These are phyloP conservation scores for Pyrenochaeta sp. DNA, from an alignment of 2,329 filamentous ascomycete genomes.

Conservation along the genomic window DNA sequence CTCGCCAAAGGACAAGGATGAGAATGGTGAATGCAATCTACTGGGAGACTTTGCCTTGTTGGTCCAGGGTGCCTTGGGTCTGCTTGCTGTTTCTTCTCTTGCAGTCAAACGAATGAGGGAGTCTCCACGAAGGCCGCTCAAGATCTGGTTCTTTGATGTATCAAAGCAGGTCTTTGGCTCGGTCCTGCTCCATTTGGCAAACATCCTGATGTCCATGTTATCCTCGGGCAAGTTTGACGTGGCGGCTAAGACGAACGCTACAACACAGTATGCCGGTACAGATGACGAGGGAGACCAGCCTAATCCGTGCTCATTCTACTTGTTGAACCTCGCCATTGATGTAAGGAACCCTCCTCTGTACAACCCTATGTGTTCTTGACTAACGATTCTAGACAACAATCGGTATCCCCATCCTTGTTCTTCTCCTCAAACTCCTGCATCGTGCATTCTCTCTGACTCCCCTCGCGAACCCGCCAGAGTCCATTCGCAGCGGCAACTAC, in stretches of 20 bases:
- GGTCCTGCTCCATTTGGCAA: constrained; percentile 87
- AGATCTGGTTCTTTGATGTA: constrained; percentile 97
- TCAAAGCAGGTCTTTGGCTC: constrained; percentile 98
- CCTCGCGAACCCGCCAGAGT: constrained; percentile 81
- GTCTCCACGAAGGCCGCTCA: constrained; percentile 86
- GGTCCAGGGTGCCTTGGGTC: constrained; percentile 86
- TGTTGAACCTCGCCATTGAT: constrained; percentile 93
- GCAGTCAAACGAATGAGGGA: constrained; percentile 95
- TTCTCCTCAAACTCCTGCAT: constrained; percentile 82
- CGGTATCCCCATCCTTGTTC: constrained; percentile 92
- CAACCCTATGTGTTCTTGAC: background rate
- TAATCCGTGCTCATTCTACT: constrained; percentile 96
- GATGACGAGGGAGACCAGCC: constrained; percentile 61
- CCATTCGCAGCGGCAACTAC: constrained; percentile 92
- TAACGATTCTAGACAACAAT: constrained; percentile 76
- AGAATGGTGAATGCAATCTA: constrained; percentile 81
- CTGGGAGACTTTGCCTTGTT: constrained; percentile 90
- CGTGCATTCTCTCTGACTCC: constrained; percentile 75
- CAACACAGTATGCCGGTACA: constrained; percentile 26
- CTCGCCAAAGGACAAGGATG: constrained; percentile 49
- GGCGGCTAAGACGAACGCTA: constrained; percentile 53
- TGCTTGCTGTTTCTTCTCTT: constrained; percentile 80
- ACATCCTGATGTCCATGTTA: constrained; percentile 95
- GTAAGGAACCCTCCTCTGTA: constrained; percentile 64
- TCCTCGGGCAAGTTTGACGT: constrained; percentile 84